Conservation (phyloP, 768 basidiomycete species). For the Candolleomyces efflorescens region DNA sequence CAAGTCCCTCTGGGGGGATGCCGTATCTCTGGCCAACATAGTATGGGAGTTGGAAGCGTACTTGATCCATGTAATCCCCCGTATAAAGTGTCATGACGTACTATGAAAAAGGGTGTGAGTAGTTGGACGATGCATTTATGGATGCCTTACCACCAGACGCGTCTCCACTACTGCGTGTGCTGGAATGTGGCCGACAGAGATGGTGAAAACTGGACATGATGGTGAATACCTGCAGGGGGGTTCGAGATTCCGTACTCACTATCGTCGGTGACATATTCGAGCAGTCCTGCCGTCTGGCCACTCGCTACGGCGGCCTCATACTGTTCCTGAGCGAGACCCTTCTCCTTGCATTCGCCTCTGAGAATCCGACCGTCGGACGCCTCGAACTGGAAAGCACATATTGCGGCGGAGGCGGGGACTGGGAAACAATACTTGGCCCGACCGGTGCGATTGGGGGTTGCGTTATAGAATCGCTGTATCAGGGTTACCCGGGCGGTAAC, state of each 20-base stretch:
- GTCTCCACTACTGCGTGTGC: conserved; percentile 34
- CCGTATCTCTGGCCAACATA: conserved; percentile 52
- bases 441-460: conserved; percentile 29
- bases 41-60: conserved; percentile 54
- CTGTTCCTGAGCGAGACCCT: conserved; percentile 32
- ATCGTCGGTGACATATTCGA: conserved; percentile 49
- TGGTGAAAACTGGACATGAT: conserved; percentile 43
- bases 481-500: conserved; percentile 43
- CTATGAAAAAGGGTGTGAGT: conserved; percentile 18
- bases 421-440: conserved; percentile 56
- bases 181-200: conserved; percentile 54
- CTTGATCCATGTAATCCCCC: conserved; percentile 41
- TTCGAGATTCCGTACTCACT: conserved; percentile 29
- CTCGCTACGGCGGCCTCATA: conserved; percentile 36
- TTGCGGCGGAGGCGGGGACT: conserved; percentile 49
- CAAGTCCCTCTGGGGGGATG: conserved; percentile 33
- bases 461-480: conserved; percentile 37
- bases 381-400: conserved; percentile 51
- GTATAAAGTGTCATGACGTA: conserved; percentile 52
- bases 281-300: conserved; percentile 39
- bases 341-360: conserved; percentile 46
- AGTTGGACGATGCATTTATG: not conserved
- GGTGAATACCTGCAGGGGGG: not conserved
- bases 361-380: conserved; percentile 40
- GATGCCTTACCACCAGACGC: conserved; percentile 35